Evolutionary conservation across 108 stramenopile species (phyloP), one percentile per base, ranked within the genome.

Genomic region (Pseudonitzschia pungens): DNA sequence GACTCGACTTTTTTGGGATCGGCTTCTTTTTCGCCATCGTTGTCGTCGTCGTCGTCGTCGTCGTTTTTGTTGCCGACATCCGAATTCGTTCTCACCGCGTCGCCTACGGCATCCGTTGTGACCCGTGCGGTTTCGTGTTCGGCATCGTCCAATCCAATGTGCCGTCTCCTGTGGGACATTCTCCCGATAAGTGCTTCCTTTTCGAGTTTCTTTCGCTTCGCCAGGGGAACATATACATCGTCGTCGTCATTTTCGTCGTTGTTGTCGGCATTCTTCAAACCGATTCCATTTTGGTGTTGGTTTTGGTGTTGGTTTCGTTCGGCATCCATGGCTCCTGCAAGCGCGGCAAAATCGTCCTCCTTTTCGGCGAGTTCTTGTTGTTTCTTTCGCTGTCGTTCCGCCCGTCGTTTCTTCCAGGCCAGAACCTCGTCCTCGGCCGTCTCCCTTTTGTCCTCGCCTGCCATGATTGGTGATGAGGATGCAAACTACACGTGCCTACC

Each of bases 381-480:
- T n/a, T 12, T 20, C 45, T 75, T 52, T 29, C 57, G 57, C 22
- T 66, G 64, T 62, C 60, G 26, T 33, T 62, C 36, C 32, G 71
- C 80, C 24, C 80, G 75, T 52, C 69, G 66, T 29, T 64, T 69
- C 62, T 69, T 76, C 80, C 80, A 81, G 45, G 73, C 75, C 44
- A 43, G 42, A 7, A 76, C 8, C 42, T 53, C 71, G 22, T 65
- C 69, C 56, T 72, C 41, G 9, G 72, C 57, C 21, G 51, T 68
- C 48, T 43, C 40, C 15, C 12, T n/a, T n/a, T n/a, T 57, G 16
- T 40, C 24, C 43, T 75, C 74, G 24, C 3, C 16, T 31, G 66
- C 14, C 66, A 67, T 67, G 44, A 51, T 67, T n/a, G n/a, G 66
- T 32, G 21, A 42, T 36, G 6, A 36, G 6, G 36, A 36, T 36